A percentile compares a stretch with the other conserved stretches of the same genome.
Conservation (phyloP, 257 asterid species). For the Nicotiana otophora region DNA sequence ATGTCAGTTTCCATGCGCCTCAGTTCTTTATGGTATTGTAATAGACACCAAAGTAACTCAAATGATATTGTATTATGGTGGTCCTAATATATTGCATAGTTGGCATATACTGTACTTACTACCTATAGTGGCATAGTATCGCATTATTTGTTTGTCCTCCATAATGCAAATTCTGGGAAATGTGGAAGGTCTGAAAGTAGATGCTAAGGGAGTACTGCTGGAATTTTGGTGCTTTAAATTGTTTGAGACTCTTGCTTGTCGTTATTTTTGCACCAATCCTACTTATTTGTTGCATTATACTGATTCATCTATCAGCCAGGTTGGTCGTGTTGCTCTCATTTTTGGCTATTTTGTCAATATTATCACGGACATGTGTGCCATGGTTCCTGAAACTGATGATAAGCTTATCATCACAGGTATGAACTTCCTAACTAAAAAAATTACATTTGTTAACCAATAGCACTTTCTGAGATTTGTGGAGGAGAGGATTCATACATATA, state of each 20-base stretch:
- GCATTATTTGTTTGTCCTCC: not conserved
- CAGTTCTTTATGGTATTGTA: not conserved
- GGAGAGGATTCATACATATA: not conserved
- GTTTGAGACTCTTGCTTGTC: slow-evolving; percentile 5
- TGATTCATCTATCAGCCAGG: slow-evolving; percentile 73
- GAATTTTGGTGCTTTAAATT: not conserved
- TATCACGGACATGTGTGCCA: slow-evolving; percentile 91
- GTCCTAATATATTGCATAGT: not conserved
- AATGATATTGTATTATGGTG: not conserved
- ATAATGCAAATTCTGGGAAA: not conserved
- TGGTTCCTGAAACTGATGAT: slow-evolving; percentile 98
- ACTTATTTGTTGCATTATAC: slow-evolving; percentile 27
- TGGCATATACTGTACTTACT: not conserved
- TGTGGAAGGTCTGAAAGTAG: not conserved
- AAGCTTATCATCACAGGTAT: slow-evolving; percentile 96
- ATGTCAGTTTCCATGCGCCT: not conserved
- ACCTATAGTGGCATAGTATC: not conserved
- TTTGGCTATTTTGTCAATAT: slow-evolving; percentile 67
- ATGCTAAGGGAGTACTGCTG: not conserved
- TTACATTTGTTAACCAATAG: not conserved
- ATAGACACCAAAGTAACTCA: not conserved
- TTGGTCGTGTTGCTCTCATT: slow-evolving; percentile 80
- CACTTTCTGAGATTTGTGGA: not conserved
- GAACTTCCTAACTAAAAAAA: not conserved
- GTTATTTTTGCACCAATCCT: slow-evolving; percentile 2